These are phyloP conservation scores for Aethionema arabicum DNA, from an alignment of 345 rosid genomes.

Conservation along the genomic window DNA sequence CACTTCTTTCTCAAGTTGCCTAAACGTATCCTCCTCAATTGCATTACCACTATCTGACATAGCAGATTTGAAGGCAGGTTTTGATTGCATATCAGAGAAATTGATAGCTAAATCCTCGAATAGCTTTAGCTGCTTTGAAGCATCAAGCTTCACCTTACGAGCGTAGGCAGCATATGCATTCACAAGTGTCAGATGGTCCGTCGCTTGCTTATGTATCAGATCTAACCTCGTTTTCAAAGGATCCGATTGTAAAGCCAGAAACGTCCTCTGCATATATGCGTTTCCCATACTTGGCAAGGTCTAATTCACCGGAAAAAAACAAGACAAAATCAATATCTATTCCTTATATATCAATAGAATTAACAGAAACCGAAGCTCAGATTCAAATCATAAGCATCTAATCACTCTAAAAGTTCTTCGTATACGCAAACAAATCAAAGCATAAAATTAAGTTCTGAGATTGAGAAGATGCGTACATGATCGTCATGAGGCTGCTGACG, in stretches of 20 bases:
- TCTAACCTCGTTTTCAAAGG: constrained; percentile 78
- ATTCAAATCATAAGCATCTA: not conserved
- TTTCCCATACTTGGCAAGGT: constrained; percentile 54
- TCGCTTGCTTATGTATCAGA: constrained; percentile 87
- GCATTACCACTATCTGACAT: constrained; percentile 47
- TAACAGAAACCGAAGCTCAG: constrained; percentile 8
- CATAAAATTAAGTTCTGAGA: constrained; percentile 10
- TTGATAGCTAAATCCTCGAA: constrained; percentile 74
- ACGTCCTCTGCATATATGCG: constrained; percentile 65
- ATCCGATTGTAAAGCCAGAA: constrained; percentile 74
- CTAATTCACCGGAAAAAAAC: constrained; percentile 35
- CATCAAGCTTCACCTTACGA: constrained; percentile 88
- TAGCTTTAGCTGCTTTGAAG: constrained; percentile 64
- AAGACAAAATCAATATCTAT: constrained; percentile 6
- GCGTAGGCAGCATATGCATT: constrained; percentile 92
- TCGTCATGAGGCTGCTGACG: constrained; percentile 39
- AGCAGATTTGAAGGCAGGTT: constrained; percentile 49
- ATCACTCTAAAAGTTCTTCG: constrained; percentile 18
- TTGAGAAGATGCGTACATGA: constrained; percentile 45
- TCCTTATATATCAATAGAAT: not conserved
- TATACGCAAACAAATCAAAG: not conserved
- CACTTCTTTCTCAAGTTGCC: constrained; percentile 87
- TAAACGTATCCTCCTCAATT: constrained; percentile 72
- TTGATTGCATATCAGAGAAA: constrained; percentile 56
- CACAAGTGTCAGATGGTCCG: constrained; percentile 70